Base-by-base conservation (phyloP, 306 rosid genomes). In the Lagenaria siceraria region DNA sequence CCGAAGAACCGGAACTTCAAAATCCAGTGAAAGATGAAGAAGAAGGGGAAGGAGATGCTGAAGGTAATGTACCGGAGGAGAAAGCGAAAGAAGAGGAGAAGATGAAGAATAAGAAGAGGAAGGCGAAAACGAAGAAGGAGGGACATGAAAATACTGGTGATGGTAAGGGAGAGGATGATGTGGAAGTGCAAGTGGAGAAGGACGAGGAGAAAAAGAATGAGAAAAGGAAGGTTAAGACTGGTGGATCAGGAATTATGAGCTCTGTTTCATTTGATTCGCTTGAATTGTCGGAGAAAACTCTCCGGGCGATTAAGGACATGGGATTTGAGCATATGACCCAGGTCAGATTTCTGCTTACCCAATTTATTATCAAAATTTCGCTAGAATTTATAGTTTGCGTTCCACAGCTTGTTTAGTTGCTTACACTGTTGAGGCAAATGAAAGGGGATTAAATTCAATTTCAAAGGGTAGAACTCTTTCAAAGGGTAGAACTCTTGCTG, bases 281-380 rank as follows among this genome's bases (percentile, higher is more conserved):
- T 46, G 85, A 71, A n/a, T 78, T 92, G 76, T 92, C 96, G 38
- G 84, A 87, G 46, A 85, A 87, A 33, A 92, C 98, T 27, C 80
- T 48, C 43, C 86, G 75, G 80, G 87, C 98, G 40, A 87, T 92
- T 71, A 27, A 75, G 54, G 96, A 83, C 33, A 80, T 90, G 87
- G 81, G 83, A 15, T 92, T 92, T 79, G 79, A 83, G 58, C 84
- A 68, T 17, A 92, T 88, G 91, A 92, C 97, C 79, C 91, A 87
- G 96, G 97, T 92, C 6, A 29, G 17, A 1, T 25, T 19, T 48
- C 66, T 12, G 29, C 22, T 66, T 40, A n/a, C 18, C 21, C 12
- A 42, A 24, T 53, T 80, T 64, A 6, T 21, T 9, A 4, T 1
- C 8, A n/a, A 21, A 15, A 15, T 17, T 36, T 48, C 1, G 43